Evolutionary conservation across 306 rosid genomes (phyloP).

Genomic region (Sesbania bispinosa): DNA sequence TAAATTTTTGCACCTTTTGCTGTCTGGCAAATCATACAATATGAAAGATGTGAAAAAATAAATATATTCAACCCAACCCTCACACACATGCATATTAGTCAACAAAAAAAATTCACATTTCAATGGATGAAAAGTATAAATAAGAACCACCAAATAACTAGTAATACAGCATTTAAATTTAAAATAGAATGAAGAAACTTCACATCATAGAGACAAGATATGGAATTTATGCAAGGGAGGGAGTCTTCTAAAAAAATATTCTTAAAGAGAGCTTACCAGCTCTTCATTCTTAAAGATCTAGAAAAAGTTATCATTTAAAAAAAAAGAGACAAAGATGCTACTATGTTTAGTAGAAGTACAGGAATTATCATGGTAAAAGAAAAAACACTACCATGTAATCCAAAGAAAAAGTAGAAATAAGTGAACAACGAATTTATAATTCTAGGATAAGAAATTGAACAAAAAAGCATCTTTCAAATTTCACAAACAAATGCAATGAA

Average conservation of each 20-base stretch:
- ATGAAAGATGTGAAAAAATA: background rate
- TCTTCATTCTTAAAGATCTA: constrained; percentile 13
- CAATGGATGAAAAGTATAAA: background rate
- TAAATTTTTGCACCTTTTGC: constrained; percentile 93
- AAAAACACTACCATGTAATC: background rate
- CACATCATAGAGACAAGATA: background rate
- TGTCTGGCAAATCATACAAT: constrained; percentile 40
- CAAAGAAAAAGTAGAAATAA: background rate
- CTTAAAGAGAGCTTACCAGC: background rate
- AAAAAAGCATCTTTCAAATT: background rate
- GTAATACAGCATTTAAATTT: background rate
- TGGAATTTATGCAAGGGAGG: background rate
- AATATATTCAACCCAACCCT: background rate
- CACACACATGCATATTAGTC: background rate
- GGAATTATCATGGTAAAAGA: background rate
- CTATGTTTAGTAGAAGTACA: background rate
- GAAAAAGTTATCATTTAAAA: background rate
- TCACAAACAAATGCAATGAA: background rate
- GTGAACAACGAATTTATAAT: background rate
- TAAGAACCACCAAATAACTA: background rate
- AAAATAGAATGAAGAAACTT: constrained; percentile 6
- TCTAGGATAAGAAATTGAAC: background rate
- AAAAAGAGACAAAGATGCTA: background rate
- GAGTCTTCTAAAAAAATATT: background rate
- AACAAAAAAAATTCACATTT: background rate